Conservation (phyloP, 2,329 filamentous ascomycete species). For the Aspergillus viridinutans region DNA sequence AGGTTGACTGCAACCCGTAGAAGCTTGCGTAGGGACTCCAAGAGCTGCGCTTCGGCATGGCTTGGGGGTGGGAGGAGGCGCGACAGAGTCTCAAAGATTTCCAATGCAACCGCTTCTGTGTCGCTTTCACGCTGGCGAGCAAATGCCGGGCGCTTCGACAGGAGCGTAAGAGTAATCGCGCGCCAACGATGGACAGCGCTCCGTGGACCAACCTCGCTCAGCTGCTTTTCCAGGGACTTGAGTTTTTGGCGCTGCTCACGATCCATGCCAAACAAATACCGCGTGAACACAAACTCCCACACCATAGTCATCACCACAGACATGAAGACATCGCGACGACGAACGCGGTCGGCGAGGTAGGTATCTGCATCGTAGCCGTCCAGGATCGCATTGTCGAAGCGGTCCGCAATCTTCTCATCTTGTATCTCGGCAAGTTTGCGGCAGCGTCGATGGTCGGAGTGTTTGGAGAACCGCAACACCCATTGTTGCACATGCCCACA, state of each 20-base stretch:
- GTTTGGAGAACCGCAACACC: conserved; percentile 96
- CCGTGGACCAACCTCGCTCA: conserved; percentile 80
- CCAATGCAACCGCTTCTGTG: conserved; percentile 91
- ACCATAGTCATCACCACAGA: conserved; percentile 99
- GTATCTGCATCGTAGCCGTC: conserved; percentile 90
- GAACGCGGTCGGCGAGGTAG: conserved; percentile 82
- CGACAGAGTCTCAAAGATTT: conserved; percentile 78
- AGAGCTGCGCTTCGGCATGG: conserved; percentile 73
- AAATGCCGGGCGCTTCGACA: conserved; percentile 77
- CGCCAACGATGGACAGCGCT: conserved; percentile 96
- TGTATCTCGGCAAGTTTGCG: conserved; percentile 77
- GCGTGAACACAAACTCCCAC: conserved; percentile 97
- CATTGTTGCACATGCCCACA: conserved; percentile 96
- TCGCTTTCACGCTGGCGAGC: conserved; percentile 77
- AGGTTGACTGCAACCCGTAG: conserved; percentile 84
- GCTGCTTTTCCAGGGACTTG: conserved; percentile 88
- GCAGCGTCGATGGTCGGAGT: conserved; percentile 87
- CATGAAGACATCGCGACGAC: conserved; percentile 93
- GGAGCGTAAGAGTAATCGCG: conserved; percentile 85
- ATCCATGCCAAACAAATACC: conserved; percentile 98
- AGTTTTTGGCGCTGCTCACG: conserved; percentile 95
- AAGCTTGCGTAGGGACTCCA: conserved; percentile 80
- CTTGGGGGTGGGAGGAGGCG: conserved; percentile 82
- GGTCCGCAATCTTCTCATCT: conserved; percentile 88
- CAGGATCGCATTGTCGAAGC: conserved; percentile 88